Conservation (phyloP, 169 alveolate genomes). For the Babesia bigemina region DNA sequence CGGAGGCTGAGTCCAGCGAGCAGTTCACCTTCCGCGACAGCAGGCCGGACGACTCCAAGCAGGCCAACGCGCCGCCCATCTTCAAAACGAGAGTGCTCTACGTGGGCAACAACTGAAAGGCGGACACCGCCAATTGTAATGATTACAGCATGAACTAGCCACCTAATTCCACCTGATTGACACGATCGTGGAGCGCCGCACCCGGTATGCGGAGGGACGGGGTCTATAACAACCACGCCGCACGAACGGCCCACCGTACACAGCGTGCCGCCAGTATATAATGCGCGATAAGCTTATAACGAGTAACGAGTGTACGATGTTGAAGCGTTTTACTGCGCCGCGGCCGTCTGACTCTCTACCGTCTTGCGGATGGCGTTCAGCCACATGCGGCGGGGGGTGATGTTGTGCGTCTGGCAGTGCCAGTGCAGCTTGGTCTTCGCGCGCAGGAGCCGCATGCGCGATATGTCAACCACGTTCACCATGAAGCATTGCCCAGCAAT, state of each 20-base stretch:
- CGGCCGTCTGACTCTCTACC: background rate
- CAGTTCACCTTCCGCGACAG: slow-evolving; percentile 34
- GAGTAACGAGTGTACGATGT: too few species aligned
- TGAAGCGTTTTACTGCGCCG: too few species aligned
- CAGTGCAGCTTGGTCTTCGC: slow-evolving; percentile 35
- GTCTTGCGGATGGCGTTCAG: slow-evolving; percentile 24
- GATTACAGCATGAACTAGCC: too few species aligned
- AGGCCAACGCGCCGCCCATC: slow-evolving; percentile 3
- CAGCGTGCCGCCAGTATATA: too few species aligned
- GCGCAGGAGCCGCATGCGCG: slow-evolving; percentile 28
- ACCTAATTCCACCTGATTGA: too few species aligned
- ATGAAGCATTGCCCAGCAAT: slow-evolving; percentile 6
- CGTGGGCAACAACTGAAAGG: background rate
- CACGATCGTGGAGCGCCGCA: too few species aligned
- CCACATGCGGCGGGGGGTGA: slow-evolving; percentile 33
- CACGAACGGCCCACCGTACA: too few species aligned
- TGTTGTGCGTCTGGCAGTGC: slow-evolving; percentile 17
- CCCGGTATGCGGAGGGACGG: too few species aligned
- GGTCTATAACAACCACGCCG: too few species aligned
- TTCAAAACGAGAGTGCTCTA: slow-evolving; percentile 13
- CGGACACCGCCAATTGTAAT: background rate
- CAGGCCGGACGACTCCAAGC: background rate
- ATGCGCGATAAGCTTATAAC: too few species aligned
- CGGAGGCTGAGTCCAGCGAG: slow-evolving; percentile 15
- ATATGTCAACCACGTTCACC: slow-evolving; percentile 13